phyloP scores from a whole-genome alignment of 371 early-diverging fungal genomes.

The Syncephalis plumigaleata region DNA sequence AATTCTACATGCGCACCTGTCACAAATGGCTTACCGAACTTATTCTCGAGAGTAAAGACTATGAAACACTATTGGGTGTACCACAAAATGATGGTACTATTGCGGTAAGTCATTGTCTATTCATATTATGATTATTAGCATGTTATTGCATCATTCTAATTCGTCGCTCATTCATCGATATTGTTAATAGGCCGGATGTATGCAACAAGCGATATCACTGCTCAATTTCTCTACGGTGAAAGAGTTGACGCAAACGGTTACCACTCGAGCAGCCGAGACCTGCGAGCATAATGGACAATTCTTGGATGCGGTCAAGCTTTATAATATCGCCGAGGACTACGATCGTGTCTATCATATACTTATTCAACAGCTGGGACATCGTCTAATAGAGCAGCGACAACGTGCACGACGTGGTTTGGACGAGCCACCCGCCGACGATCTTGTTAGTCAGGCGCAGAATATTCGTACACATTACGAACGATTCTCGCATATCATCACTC shows the following conservation, averaged over 20 bases:
- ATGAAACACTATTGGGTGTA: slow-evolving; percentile 33
- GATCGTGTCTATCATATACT: slow-evolving; percentile 58
- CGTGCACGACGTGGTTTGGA: slow-evolving; percentile 1
- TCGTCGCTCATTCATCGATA: too few relatives aligned
- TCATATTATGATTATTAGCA: too few relatives aligned
- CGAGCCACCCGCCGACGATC: slow-evolving; percentile 5
- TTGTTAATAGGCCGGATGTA: slow-evolving; percentile 31
- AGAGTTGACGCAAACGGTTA: slow-evolving; percentile 39
- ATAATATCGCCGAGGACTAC: slow-evolving; percentile 55
- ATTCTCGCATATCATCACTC: slow-evolving; percentile 19
- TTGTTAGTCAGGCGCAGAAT: slow-evolving; percentile 4
- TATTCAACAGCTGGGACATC: slow-evolving; percentile 55
- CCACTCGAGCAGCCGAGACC: slow-evolving; percentile 44
- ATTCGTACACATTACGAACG: slow-evolving; percentile 14
- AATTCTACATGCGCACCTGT: slow-evolving; percentile 18
- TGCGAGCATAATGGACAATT: slow-evolving; percentile 44
- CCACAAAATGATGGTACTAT: slow-evolving; percentile 19
- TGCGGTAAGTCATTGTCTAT: too few relatives aligned
- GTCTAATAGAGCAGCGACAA: slow-evolving; percentile 17
- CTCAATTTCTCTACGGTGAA: slow-evolving; percentile 28
- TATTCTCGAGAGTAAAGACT: slow-evolving; percentile 24
- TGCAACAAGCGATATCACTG: slow-evolving; percentile 38
- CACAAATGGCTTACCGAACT: slow-evolving; percentile 22
- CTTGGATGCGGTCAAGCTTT: slow-evolving; percentile 55
- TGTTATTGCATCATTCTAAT: too few relatives aligned